phyloP scores from a whole-genome alignment of 306 rosid genomes.

The Corylus americana region DNA sequence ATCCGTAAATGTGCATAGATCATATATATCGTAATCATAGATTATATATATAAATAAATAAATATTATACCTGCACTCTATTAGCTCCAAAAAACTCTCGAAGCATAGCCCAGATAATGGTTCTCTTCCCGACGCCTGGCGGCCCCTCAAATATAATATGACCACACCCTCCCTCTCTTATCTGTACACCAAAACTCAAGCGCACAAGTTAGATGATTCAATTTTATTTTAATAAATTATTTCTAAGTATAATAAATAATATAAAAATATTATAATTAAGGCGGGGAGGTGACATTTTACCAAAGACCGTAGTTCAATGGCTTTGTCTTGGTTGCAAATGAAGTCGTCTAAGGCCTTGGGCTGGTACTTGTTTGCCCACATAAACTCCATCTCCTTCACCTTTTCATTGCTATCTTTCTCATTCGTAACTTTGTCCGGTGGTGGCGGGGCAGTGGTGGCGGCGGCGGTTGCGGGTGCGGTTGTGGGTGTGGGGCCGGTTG shows the following conservation, averaged over 20 bases:
- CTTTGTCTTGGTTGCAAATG: slow-evolving; percentile 65
- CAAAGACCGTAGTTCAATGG: slow-evolving; percentile 46
- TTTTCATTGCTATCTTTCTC: neutral
- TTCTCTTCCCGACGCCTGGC: slow-evolving; percentile 72
- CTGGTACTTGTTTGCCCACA: slow-evolving; percentile 67
- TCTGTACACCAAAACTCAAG: slow-evolving; percentile 30
- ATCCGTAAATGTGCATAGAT: neutral
- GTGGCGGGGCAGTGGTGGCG: neutral
- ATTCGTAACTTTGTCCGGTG: neutral
- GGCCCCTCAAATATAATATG: slow-evolving; percentile 89
- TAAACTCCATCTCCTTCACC: slow-evolving; percentile 23
- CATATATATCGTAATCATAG: neutral
- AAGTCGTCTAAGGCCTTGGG: slow-evolving; percentile 61
- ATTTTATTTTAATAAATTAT: too few species aligned
- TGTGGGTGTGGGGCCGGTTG: neutral
- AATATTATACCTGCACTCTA: slow-evolving; percentile 40
- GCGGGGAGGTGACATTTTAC: slow-evolving; percentile 23
- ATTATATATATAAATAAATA: neutral
- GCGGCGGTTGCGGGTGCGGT: neutral
- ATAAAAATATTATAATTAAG: too few species aligned
- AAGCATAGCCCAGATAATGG: slow-evolving; percentile 85
- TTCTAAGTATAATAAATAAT: too few species aligned
- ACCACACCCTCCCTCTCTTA: slow-evolving; percentile 43
- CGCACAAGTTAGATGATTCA: neutral
- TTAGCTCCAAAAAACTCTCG: slow-evolving; percentile 63